phyloP scores from a whole-genome alignment of 805 yeast genomes.

The Zygosaccharomyces pseudorouxii region DNA sequence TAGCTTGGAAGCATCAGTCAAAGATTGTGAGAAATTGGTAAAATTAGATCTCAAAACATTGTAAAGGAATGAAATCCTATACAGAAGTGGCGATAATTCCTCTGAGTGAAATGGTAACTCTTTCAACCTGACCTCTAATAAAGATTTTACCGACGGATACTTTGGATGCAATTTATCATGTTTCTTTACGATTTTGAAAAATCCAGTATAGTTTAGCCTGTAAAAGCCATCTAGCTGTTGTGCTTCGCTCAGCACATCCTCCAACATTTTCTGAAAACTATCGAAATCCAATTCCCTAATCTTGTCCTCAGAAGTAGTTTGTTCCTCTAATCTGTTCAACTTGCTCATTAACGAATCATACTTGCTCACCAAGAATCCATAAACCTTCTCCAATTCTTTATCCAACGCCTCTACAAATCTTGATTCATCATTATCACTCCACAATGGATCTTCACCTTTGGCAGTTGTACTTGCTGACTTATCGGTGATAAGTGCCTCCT shows the following conservation, averaged over 20 bases:
- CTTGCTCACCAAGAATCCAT: conserved; percentile 61
- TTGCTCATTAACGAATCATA: conserved; percentile 64
- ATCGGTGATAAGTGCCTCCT: conserved; percentile 52
- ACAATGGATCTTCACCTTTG: conserved; percentile 34
- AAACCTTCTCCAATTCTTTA: conserved; percentile 69
- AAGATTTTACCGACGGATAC: conserved; percentile 79
- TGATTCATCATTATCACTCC: conserved; percentile 72
- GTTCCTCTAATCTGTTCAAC: conserved; percentile 59
- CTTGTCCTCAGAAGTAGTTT: conserved; percentile 42
- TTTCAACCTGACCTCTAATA: conserved; percentile 81
- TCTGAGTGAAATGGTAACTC: conserved; percentile 89
- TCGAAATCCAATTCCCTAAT: conserved; percentile 50
- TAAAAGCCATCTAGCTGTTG: conserved; percentile 87
- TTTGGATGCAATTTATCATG: conserved; percentile 87
- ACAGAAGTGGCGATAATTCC: conserved; percentile 87
- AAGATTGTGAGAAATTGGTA: conserved; percentile 33
- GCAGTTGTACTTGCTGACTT: conserved; percentile 8
- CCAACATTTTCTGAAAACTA: conserved; percentile 62
- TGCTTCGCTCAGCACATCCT: conserved; percentile 66
- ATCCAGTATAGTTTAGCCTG: conserved; percentile 90
- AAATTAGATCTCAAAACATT: conserved; percentile 68
- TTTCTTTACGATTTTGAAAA: conserved; percentile 89
- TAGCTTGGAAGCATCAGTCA: conserved; percentile 37
- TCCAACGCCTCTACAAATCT: conserved; percentile 64
- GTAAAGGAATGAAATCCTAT: conserved; percentile 76